Conservation (phyloP, 2,329 filamentous ascomycete genomes). For the Dryadomyces sulphureus region DNA sequence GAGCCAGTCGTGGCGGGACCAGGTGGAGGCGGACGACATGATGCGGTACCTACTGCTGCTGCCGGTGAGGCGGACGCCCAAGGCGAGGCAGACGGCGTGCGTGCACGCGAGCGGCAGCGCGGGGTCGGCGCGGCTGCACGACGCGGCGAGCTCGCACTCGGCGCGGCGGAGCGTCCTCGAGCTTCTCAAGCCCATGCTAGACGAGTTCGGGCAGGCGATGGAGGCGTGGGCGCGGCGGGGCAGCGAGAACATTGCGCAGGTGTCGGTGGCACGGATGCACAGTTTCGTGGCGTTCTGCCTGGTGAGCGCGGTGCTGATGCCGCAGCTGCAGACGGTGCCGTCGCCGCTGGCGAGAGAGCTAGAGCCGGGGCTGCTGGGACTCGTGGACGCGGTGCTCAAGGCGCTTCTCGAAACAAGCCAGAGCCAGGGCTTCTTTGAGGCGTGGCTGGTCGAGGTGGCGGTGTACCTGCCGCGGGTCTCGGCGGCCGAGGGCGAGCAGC, state of each 20-base stretch:
- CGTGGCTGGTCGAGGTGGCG: constrained; percentile 28
- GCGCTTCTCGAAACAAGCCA: constrained; percentile 28
- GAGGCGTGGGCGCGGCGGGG: constrained; percentile 29
- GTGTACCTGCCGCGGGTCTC: constrained; percentile 30
- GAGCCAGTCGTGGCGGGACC: constrained; percentile 30
- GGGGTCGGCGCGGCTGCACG: constrained; percentile 2
- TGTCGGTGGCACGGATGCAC: constrained; percentile 37
- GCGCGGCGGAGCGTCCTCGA: constrained; percentile 38
- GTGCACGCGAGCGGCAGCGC: constrained; percentile 1
- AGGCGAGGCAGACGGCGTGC: background rate
- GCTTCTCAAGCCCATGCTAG: constrained; percentile 36
- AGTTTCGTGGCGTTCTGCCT: constrained; percentile 35
- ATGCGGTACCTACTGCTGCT: constrained; percentile 42
- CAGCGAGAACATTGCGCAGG: constrained; percentile 29
- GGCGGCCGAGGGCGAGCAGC: constrained; percentile 20
- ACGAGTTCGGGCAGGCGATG: constrained; percentile 31
- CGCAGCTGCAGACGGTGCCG: constrained; percentile 31
- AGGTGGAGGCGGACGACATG: constrained; percentile 27
- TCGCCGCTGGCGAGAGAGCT: constrained; percentile 33
- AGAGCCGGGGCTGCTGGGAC: constrained; percentile 24
- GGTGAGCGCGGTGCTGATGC: constrained; percentile 28
- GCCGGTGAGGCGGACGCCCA: constrained; percentile 15
- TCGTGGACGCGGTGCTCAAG: constrained; percentile 25
- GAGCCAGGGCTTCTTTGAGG: constrained; percentile 28
- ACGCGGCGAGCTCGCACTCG: constrained; percentile 18